A percentile compares a stretch with the other conserved stretches of the same genome.
Conservation (phyloP, 73 alveolate species). For the Tetrahymena thermophila region DNA sequence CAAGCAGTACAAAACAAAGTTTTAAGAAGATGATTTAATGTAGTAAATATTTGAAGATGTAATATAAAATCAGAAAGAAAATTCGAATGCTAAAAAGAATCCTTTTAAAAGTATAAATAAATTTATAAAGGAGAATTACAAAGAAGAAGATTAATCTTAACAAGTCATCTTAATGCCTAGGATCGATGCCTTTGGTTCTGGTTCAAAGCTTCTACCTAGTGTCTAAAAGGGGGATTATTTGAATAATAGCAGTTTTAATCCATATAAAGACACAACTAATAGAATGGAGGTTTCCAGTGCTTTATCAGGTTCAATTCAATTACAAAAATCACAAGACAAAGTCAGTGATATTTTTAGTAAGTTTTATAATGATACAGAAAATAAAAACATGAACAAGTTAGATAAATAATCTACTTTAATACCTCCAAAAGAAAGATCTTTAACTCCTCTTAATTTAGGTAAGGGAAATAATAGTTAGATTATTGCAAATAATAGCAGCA, state of each 20-base stretch:
- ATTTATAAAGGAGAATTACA: neutral
- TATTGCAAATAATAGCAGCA: neutral
- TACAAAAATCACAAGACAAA: neutral
- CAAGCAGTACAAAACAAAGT: neutral
- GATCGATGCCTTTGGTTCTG: neutral
- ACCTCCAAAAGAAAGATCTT: neutral
- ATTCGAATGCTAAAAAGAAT: neutral
- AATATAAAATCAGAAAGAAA: neutral
- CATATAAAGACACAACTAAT: neutral
- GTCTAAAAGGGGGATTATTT: neutral
- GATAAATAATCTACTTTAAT: neutral
- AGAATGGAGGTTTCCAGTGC: neutral
- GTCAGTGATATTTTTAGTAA: neutral
- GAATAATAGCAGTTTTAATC: neutral
- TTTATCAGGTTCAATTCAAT: neutral
- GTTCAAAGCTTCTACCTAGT: neutral
- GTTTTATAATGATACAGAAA: neutral
- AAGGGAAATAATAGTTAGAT: neutral
- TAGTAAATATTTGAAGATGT: neutral
- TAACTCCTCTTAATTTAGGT: neutral
- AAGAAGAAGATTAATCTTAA: neutral
- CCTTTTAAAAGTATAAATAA: neutral
- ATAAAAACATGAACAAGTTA: neutral
- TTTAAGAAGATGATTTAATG: neutral
- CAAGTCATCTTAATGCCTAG: neutral